A percentile compares a stretch with the other conserved stretches of the same genome.
Conservation (phyloP, 2,329 filamentous ascomycete species). For the Pezicula rhizophila region DNA sequence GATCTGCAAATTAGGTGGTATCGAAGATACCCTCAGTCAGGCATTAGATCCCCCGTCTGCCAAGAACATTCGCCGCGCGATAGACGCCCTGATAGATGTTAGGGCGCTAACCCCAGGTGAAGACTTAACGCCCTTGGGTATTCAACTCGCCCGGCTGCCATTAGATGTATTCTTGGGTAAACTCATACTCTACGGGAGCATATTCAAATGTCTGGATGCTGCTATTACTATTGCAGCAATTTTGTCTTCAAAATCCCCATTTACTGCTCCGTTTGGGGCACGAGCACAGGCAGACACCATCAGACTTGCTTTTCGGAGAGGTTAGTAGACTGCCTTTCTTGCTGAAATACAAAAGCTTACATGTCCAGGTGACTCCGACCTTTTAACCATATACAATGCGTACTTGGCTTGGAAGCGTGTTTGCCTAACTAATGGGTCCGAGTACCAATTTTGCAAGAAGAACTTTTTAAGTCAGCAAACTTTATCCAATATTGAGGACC, state of each 20-base stretch:
- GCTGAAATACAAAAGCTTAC: slow-evolving; percentile 34
- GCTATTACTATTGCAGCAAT: slow-evolving; percentile 88
- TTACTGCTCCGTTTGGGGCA: slow-evolving; percentile 79
- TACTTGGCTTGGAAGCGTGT: slow-evolving; percentile 84
- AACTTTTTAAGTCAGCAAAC: slow-evolving; percentile 90
- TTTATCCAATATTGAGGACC: slow-evolving; percentile 85
- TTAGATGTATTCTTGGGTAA: slow-evolving; percentile 94
- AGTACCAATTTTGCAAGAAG: slow-evolving; percentile 88
- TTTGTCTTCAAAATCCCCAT: slow-evolving; percentile 89
- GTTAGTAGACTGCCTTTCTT: slow-evolving; percentile 23
- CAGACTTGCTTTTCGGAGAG: slow-evolving; percentile 70
- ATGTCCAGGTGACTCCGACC: slow-evolving; percentile 82
- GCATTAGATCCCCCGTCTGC: slow-evolving; percentile 85
- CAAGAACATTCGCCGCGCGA: slow-evolving; percentile 87
- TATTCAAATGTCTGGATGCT: slow-evolving; percentile 89
- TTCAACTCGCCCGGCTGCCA: slow-evolving; percentile 81
- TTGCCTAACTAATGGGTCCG: slow-evolving; percentile 64
- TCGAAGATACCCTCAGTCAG: slow-evolving; percentile 81
- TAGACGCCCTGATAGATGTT: slow-evolving; percentile 90
- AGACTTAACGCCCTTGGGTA: slow-evolving; percentile 78
- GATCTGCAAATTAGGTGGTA: slow-evolving; percentile 91
- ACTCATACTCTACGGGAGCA: slow-evolving; percentile 75
- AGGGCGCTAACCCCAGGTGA: slow-evolving; percentile 77
- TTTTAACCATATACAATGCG: slow-evolving; percentile 89
- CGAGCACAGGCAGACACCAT: slow-evolving; percentile 76